Base-by-base conservation (phyloP, 2,329 filamentous ascomycete species). In the Pseudogymnoascus sp. region DNA sequence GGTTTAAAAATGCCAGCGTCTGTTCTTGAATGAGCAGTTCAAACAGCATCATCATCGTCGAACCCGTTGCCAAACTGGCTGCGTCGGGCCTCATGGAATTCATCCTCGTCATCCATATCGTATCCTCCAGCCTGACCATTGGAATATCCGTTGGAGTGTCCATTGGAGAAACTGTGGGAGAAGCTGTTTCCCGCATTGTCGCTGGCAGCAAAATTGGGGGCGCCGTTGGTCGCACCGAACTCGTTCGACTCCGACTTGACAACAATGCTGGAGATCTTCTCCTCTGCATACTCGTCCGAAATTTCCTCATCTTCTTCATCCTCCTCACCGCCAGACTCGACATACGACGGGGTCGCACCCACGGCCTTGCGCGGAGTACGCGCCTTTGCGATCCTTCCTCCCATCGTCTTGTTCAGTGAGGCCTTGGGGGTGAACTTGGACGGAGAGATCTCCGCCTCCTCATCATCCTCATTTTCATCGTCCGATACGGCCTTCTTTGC, bases 391-490 rank as follows among this genome's bases (percentile, higher is more conserved):
- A 71, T 62, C 2, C 71, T 64, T 10, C 66, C 66, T 8, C 31
- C 23, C 16, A 65, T 63, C 1, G 66, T 63, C 61, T 70, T 71
- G 37, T 72, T 68, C 1, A 70, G 6, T 0, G 38, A 2, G 0
- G 38, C 60, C 64, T 69, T 70, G 10, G 64, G 65, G 58, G 68
- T 69, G 4, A 65, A 60, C 0, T 68, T 67, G 2, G 65, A 61
- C 1, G 63, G 61, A 0, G 60, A 52, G 11, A 59, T 60, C 3
- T 38, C 37, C 0, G 45, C 55, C 0, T 60, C 60, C 2, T 61
- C 66, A 1, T 67, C 65, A 2, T 66, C 68, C 19, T 65, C 65
- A 19, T 61, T 66, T 2, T 29, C 45, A 4, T 65, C 63, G 12
- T 49, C 49, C 16, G 62, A 65, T 10, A 41, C 52, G 14, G n/a